Conservation (phyloP, 305 asterid species). For the Solanum hybrid region DNA sequence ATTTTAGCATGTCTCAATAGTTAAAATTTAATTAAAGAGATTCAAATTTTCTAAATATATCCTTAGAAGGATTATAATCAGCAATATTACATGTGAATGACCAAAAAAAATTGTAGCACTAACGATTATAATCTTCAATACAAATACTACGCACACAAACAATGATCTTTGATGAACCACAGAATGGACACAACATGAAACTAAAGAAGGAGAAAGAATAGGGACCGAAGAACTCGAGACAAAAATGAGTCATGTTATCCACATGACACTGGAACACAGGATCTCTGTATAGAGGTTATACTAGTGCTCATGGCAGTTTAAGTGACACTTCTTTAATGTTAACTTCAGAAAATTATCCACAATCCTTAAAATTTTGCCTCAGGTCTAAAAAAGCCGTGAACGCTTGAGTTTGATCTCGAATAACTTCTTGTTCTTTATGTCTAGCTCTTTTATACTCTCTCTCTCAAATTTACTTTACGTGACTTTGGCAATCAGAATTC, state of each 20-base stretch:
- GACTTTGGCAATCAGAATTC: neutral
- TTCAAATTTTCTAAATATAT: neutral
- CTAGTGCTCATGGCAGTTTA: neutral
- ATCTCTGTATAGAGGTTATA: neutral
- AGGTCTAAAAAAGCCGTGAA: neutral
- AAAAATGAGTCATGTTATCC: neutral
- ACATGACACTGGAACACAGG: neutral
- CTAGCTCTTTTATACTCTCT: neutral
- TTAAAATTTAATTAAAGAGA: neutral
- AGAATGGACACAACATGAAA: neutral
- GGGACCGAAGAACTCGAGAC: neutral
- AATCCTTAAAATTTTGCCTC: neutral
- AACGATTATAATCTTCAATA: neutral
- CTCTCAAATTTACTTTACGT: neutral
- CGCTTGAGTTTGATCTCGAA: neutral
- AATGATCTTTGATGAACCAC: neutral
- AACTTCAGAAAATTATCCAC: neutral
- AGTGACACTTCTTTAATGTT: neutral
- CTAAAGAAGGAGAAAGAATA: neutral
- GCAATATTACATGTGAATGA: neutral
- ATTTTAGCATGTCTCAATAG: neutral
- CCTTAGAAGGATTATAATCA: neutral
- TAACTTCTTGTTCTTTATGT: neutral
- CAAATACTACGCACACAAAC: neutral
- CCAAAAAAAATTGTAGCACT: neutral